Evolutionary conservation across 345 rosid species (phyloP).

Genomic region (Eucalyptus pauciflora): DNA sequence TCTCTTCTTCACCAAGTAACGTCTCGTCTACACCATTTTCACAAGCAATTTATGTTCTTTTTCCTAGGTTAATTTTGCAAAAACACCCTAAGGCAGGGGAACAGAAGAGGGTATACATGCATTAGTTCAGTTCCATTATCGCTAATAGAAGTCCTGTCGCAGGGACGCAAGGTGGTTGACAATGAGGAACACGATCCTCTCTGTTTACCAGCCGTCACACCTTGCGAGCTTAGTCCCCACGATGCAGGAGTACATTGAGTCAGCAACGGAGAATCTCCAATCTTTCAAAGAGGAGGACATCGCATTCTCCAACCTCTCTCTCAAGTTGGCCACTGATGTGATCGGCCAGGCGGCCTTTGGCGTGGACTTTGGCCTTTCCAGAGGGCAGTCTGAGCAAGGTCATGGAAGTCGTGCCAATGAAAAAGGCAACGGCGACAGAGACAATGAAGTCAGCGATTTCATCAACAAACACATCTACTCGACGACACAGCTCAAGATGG

Average conservation of each 20-base stretch:
- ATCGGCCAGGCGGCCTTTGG: conserved; percentile 91
- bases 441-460: conserved; percentile 41
- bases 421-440: background rate
- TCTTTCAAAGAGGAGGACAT: conserved; percentile 26
- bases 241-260: conserved; percentile 58
- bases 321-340: conserved; percentile 75
- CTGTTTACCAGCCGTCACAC: conserved; percentile 86
- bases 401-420: background rate
- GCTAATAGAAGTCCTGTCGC: background rate
- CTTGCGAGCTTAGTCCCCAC: conserved; percentile 67
- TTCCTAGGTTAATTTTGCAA: background rate
- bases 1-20: conserved; percentile 84
- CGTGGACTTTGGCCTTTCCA: conserved; percentile 65
- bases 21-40: background rate
- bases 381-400: conserved; percentile 10
- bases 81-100: background rate
- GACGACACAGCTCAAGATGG: conserved; percentile 91
- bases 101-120: background rate
- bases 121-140: background rate
- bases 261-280: conserved; percentile 43
- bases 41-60: background rate
- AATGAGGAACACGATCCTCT: conserved; percentile 77
- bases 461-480: conserved; percentile 84
- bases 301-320: conserved; percentile 59
- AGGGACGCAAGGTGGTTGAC: conserved; percentile 85